Conservation (phyloP, 2,329 filamentous ascomycete species). For the Clarireedia homoeocarpa region DNA sequence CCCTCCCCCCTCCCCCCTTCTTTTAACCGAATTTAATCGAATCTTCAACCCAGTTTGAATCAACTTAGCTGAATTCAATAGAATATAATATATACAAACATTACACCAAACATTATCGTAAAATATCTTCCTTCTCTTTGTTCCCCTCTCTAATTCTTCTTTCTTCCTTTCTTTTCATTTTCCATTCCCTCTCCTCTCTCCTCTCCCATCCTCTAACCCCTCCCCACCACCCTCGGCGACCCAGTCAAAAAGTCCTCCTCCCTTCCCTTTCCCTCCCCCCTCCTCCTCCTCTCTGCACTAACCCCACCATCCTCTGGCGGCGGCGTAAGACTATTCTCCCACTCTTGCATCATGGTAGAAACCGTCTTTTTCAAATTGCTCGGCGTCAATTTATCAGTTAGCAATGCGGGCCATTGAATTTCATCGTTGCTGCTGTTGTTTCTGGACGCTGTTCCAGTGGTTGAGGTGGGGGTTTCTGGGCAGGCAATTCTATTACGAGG, state of each 20-base stretch:
- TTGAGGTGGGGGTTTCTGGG: constrained; percentile 1
- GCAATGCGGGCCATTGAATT: constrained; percentile 33
- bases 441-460: constrained; percentile 10
- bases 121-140: background rate
- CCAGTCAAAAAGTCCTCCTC: background rate
- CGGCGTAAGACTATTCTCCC: constrained; percentile 70
- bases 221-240: background rate
- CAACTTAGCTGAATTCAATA: too few species aligned
- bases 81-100: too few species aligned
- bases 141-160: background rate
- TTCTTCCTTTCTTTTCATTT: background rate
- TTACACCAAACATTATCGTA: too few species aligned
- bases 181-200: background rate
- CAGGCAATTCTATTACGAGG: constrained; percentile 14
- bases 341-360: constrained; percentile 81
- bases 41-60: too few species aligned
- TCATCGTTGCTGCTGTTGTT: constrained; percentile 24
- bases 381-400: constrained; percentile 45
- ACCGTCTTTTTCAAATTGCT: constrained; percentile 72
- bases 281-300: background rate
- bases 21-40: too few species aligned
- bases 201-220: background rate
- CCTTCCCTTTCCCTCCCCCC: background rate
- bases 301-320: constrained; percentile 27
- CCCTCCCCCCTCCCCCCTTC: too few species aligned